A percentile compares a stretch with the other conserved stretches of the same genome.
Conservation (phyloP, 2,329 filamentous ascomycete species). For the Penicillium sp. region DNA sequence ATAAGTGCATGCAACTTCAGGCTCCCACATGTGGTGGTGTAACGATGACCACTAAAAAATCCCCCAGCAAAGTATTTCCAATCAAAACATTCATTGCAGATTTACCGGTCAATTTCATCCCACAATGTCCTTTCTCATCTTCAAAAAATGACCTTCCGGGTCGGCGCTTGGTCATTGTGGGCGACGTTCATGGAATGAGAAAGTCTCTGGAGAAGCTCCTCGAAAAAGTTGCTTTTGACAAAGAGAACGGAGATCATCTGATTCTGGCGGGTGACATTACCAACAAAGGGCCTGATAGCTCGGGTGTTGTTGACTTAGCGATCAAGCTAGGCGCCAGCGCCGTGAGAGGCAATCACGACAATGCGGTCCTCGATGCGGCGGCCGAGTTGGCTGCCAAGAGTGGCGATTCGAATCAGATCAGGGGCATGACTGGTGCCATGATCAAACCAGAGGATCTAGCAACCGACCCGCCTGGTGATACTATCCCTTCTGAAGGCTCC, state of each 20-base stretch:
- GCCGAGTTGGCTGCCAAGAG: slow-evolving; percentile 10
- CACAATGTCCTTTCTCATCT: not conserved
- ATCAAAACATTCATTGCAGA: slow-evolving; percentile 19
- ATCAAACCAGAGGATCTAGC: not conserved
- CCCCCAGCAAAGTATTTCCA: slow-evolving; percentile 14
- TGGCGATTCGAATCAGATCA: not conserved
- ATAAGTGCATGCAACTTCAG: no score
- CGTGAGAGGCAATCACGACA: slow-evolving; percentile 29
- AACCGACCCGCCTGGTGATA: not conserved
- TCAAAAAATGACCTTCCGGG: slow-evolving; percentile 4
- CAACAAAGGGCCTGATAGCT: slow-evolving; percentile 27
- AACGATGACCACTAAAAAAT: slow-evolving; percentile 2
- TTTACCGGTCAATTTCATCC: slow-evolving; percentile 11
- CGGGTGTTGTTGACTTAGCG: slow-evolving; percentile 24
- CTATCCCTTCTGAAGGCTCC: not conserved
- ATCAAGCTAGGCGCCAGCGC: slow-evolving; percentile 25
- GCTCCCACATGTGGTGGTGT: no score
- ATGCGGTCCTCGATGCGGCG: slow-evolving; percentile 26
- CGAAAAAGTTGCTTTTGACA: slow-evolving; percentile 18
- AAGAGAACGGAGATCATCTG: slow-evolving; percentile 23
- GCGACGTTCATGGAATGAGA: slow-evolving; percentile 26
- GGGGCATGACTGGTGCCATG: not conserved
- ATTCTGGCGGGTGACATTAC: slow-evolving; percentile 24
- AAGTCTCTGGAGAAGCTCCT: slow-evolving; percentile 21
- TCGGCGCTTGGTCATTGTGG: slow-evolving; percentile 23